Evolutionary conservation across 2,329 filamentous ascomycete species (phyloP), one percentile per base, ranked within the genome.

Genomic region (Alternaria consortialis): DNA sequence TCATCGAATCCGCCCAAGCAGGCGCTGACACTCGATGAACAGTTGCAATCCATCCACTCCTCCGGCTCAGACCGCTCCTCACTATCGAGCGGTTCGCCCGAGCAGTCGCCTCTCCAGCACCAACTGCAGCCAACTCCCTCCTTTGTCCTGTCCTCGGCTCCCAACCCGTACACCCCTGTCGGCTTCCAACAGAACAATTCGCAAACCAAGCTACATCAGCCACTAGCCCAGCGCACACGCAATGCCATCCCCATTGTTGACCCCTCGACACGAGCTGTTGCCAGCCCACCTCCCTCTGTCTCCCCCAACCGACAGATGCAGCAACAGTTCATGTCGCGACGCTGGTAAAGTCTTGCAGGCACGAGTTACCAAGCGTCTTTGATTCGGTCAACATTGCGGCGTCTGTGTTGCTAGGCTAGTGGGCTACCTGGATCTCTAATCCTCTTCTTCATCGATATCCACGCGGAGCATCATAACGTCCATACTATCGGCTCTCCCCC

Each of bases 201-300:
- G 42, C 64, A 88, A 80, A 84, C 94, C 72, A 97, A 97, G 83
- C 85, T 96, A 65, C 93, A 97, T 81, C 94, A 97, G 84, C 93
- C 94, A 63, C 86, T 94, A 64, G 92, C 94, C 64, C 92, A 94
- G 66, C 92, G 95, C 70, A 88, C 91, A 60, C 92, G 93, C 80
- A 98, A 97, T 80, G 93, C 95, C 75, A 98, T 98, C 70, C 94
- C 94, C 61, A 99, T 99, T 79, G 92, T 98, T 81, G 97, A 99
- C 85, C 95, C 95, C 56, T 91, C 88, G 70, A 97, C 94, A 58
- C 93, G 95, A 75, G 89, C 93, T 75, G 90, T 97, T 84, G 90
- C 93, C 58, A 97, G 93, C 83, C 94, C 94, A 69, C 93, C 94
- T 27, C 90, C 90, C 64, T 88, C 86, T 67, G 85, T 90, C 74